A percentile compares a stretch with the other conserved stretches of the same genome.
phyloP scores from a whole-genome alignment of 2,329 filamentous ascomycete species.

The Mycosphaerella sp. region DNA sequence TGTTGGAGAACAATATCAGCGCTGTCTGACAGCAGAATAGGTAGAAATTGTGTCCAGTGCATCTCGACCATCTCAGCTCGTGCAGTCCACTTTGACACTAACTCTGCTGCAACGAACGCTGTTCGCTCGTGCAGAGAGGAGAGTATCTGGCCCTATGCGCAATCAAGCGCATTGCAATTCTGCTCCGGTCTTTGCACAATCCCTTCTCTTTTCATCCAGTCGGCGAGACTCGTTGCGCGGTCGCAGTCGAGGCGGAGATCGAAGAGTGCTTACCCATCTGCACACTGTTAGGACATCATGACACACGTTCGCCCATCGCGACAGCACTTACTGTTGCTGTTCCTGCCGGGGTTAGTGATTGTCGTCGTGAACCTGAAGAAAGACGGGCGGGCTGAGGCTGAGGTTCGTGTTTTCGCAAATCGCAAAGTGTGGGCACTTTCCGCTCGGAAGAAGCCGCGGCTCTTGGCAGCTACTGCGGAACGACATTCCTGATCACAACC shows the following conservation, averaged over 20 bases:
- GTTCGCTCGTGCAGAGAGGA: too few species aligned
- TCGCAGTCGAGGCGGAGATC: slow-evolving; percentile 17
- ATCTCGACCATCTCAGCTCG: slow-evolving; percentile 11
- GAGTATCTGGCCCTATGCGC: slow-evolving; percentile 1
- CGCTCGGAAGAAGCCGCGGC: background rate
- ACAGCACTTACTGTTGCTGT: slow-evolving; percentile 28
- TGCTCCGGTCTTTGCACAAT: slow-evolving; percentile 13
- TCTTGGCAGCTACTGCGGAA: background rate
- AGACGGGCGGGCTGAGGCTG: background rate
- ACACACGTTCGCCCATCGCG: background rate
- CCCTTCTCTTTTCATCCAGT: slow-evolving; percentile 28
- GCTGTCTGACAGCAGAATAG: slow-evolving; percentile 8
- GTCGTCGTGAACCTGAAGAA: slow-evolving; percentile 9
- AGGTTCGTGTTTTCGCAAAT: background rate
- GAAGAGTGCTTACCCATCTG: slow-evolving; percentile 55
- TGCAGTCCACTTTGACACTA: slow-evolving; percentile 5
- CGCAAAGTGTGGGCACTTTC: slow-evolving; percentile 7
- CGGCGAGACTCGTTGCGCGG: slow-evolving; percentile 11
- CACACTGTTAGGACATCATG: slow-evolving; percentile 28
- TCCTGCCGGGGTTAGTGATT: slow-evolving; percentile 17
- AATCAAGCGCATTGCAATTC: slow-evolving; percentile 9
- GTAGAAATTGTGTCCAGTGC: slow-evolving; percentile 4
- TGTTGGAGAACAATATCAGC: slow-evolving; percentile 43
- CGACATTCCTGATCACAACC: background rate
- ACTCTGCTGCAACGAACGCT: background rate